Evolutionary conservation across 2,329 filamentous ascomycete genomes (phyloP).

Genomic region (Metarhizium rileyi): DNA sequence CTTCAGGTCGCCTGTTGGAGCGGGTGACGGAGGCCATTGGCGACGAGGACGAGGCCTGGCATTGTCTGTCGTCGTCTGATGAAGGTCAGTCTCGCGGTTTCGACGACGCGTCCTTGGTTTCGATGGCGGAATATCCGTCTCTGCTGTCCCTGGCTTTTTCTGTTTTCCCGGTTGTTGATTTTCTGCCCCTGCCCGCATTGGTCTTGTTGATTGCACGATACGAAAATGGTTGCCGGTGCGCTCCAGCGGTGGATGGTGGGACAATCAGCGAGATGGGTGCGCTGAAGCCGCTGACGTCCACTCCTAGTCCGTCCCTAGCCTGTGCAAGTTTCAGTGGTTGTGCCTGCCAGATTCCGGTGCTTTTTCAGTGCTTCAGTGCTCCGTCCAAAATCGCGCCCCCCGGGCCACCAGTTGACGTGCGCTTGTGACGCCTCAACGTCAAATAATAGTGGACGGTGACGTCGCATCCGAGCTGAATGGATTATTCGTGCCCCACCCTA

Average conservation of each 20-base stretch:
- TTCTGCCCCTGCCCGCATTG: not conserved
- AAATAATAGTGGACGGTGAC: no score
- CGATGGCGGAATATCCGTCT: not conserved
- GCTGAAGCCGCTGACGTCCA: not conserved
- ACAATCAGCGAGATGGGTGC: not conserved
- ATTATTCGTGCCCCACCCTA: no score
- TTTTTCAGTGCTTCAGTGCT: not conserved
- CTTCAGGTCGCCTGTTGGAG: slow-evolving; percentile 40
- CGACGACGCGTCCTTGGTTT: slow-evolving; percentile 4
- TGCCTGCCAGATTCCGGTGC: not conserved
- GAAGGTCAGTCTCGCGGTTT: slow-evolving; percentile 4
- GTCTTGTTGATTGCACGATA: not conserved
- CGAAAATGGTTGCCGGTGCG: not conserved
- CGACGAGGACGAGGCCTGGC: slow-evolving; percentile 24
- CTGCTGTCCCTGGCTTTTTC: slow-evolving; percentile 1
- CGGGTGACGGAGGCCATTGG: slow-evolving; percentile 44
- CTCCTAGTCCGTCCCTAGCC: not conserved
- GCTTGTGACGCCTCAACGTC: no score
- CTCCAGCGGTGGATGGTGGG: not conserved
- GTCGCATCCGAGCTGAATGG: no score
- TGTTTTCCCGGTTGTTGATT: not conserved
- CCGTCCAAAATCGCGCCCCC: no score
- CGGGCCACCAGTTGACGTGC: no score
- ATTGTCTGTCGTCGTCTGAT: slow-evolving; percentile 22
- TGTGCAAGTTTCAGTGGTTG: not conserved